Base-by-base conservation (phyloP, 345 rosid species). In the Salix dunnii region DNA sequence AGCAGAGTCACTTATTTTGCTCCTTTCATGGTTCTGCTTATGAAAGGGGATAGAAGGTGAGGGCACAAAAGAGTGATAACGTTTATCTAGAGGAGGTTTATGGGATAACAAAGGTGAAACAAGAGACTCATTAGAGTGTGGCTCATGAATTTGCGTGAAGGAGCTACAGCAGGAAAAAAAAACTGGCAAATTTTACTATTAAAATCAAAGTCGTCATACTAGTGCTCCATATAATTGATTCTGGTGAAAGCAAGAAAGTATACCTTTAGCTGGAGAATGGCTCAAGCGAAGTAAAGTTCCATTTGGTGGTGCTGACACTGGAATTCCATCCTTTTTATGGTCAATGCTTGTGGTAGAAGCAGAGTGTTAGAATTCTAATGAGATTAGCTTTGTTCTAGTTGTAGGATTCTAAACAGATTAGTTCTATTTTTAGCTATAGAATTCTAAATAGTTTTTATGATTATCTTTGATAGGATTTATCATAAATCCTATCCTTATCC, bases 251-350 rank as follows among this genome's bases (percentile, higher is more conserved):
- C 43, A 67, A 58, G n/a, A 40, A 61, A 60, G 42, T 12, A 49
- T 35, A 91, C 97, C 92, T 79, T 82, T 80, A 65, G 81, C 63
- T n/a, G 86, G 90, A 66, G 82, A 70, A 81, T 74, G 76, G 72
- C 33, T 75, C 40, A 68, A 20, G 27, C 86, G 86, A 76, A 90
- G 84, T 28, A 78, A 84, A 43, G 86, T 81, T 74, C 78, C 78
- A 76, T 79, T 71, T 25, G 85, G 76, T 4, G 97, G 96, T 76
- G 90, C 82, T 58, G 90, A 83, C 84, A 77, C 82, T 3, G 99
- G 98, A 77, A 71, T 82, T 76, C 79, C 81, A 68, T 51, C 80
- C 21, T 55, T 84, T 75, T 85, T 79, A 86, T 83, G 27, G 70
- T 77, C 74, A 33, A 74, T 60, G 73, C 84, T 85, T 14, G 87